Conservation (phyloP, 305 asterid species). For the Fraxinus floribunda region DNA sequence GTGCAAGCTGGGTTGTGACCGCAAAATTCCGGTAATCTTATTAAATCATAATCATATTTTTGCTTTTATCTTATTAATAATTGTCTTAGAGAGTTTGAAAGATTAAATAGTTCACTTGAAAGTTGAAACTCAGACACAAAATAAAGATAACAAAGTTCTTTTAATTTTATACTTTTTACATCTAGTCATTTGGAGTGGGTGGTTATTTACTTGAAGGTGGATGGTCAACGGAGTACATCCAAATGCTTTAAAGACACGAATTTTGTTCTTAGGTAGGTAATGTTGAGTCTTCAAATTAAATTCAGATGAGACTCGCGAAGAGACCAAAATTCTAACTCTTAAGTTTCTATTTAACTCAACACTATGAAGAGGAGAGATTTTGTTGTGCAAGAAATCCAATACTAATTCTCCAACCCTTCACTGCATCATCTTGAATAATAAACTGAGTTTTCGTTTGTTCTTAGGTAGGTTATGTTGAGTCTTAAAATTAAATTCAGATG, state of each 20-base stretch:
- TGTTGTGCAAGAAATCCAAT: neutral
- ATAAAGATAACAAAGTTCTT: neutral
- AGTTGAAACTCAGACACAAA: neutral
- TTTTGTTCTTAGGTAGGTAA: neutral
- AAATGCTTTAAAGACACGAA: neutral
- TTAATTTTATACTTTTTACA: too few species aligned
- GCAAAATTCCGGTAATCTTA: slow-evolving; percentile 60
- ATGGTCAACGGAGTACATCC: neutral
- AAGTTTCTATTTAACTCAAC: neutral
- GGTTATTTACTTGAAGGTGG: neutral
- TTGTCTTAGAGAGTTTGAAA: neutral
- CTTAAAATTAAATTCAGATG: neutral
- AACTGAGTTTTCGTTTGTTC: neutral
- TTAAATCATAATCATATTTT: neutral
- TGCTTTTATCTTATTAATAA: neutral
- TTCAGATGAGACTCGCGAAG: neutral
- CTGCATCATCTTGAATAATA: neutral
- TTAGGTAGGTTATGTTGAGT: neutral
- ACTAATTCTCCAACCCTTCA: neutral
- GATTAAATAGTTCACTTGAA: neutral
- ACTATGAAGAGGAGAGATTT: neutral
- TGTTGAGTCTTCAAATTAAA: neutral
- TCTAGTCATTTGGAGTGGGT: neutral
- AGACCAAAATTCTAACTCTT: neutral
- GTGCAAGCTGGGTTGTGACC: slow-evolving; percentile 71